Evolutionary conservation across 768 basidiomycete species (phyloP), one percentile per base, ranked within the genome.

Genomic region (Pulveroboletus sp.): DNA sequence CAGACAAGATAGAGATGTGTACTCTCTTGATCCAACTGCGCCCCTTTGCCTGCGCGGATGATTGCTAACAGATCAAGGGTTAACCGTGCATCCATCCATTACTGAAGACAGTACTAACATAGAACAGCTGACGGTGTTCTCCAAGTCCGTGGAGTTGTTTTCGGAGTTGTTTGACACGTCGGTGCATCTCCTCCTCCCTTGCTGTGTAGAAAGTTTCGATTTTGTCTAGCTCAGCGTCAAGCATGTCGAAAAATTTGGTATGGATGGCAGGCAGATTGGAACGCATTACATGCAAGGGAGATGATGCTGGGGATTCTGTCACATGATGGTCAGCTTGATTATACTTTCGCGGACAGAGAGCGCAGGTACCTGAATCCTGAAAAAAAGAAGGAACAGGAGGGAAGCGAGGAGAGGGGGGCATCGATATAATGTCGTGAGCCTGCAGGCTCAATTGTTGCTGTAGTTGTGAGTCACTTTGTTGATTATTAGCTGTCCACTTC

Each of bases 161-260:
- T 49, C 78, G 76, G 6, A 98, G 68, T 23, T 69, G 40, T 24
- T 69, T 60, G 14, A 74, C 72, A 21, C 74, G 76, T 3, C 62
- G 64, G 5, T 68, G 68, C 81, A 79, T 84, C 68, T 78, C 82
- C 39, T 74, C 75, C 69, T 83, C 93, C 24, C 84, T 77, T 21
- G 79, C 81, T 6, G 78, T 59, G 63, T 90, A 98, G 66, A 99
- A 99, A 1, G 72, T 69, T 50, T 90, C 89, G 12, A 97, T 81
- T 65, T 95, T 97, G 19, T 85, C 81, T 3, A 97, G 72, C 63
- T 99, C 85, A 1, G 62, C 62, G 56, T 97, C 89, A 7, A 97
- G 74, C 20, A 81, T 73, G 3, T 80, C 75, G 51, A 98, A 90
- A 71, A 97, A 98, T 6, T 73, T 73, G 25, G 69, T 61, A 60